Percentiles rank a stretch among this genome's conserved stretches.
Evolutionary conservation across 768 basidiomycete genomes (phyloP).

Genomic region (Boletus rubescentipes): DNA sequence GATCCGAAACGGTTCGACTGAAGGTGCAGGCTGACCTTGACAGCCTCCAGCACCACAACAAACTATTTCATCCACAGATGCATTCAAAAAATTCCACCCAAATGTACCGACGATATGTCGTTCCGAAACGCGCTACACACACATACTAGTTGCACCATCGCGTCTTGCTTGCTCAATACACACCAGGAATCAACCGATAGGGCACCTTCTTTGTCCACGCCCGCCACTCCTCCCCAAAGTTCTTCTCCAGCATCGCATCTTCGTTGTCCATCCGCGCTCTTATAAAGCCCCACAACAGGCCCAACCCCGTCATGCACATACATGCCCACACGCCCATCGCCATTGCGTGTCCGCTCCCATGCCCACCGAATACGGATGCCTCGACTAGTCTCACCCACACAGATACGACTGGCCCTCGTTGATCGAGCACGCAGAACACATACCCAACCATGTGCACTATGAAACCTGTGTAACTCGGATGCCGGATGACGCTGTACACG

Average conservation of each 20-base stretch:
- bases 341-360: too few species aligned
- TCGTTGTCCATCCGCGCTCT: slow-evolving; percentile 25
- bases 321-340: background rate
- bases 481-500: slow-evolving; percentile 27
- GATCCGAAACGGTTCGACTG: too few species aligned
- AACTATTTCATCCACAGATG: too few species aligned
- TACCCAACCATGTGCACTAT: background rate
- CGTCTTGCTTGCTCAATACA: slow-evolving; percentile 14
- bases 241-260: slow-evolving; percentile 23
- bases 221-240: slow-evolving; percentile 28
- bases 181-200: slow-evolving; percentile 21
- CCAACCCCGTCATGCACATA: background rate
- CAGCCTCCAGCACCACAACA: too few species aligned
- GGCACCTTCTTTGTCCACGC: slow-evolving; percentile 22
- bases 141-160: too few species aligned
- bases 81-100: too few species aligned
- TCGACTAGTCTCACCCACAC: background rate
- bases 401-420: background rate
- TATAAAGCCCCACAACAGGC: fast-evolving
- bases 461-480: slow-evolving; percentile 29
- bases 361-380: background rate
- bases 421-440: slow-evolving; percentile 7
- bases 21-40: too few species aligned
- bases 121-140: too few species aligned
- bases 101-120: too few species aligned